Conservation (phyloP, 768 basidiomycete species). For the Kwoniella newhampshirensis region DNA sequence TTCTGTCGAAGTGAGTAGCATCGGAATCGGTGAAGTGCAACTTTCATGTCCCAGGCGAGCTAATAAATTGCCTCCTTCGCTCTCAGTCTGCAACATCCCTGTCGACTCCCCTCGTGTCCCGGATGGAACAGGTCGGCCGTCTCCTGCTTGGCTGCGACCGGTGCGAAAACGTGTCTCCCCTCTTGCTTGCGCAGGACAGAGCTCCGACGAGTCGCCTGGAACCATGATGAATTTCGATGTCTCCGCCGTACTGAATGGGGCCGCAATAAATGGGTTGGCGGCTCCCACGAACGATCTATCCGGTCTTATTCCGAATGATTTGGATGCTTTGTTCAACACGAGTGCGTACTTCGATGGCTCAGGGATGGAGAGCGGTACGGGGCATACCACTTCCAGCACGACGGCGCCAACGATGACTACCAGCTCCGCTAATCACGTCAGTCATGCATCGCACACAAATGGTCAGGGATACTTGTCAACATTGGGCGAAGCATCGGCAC, state of each 20-base stretch:
- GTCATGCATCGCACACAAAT: neutral
- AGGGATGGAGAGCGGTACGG: conserved; percentile 37
- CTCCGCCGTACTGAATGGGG: conserved; percentile 1
- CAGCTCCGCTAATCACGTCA: conserved; percentile 2
- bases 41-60: too few species aligned
- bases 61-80: too few species aligned
- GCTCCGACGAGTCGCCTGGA: conserved; percentile 8
- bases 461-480: neutral
- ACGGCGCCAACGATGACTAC: conserved; percentile 4
- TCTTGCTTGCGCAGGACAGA: conserved; percentile 20
- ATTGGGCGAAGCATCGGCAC: conserved; percentile 37
- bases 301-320: conserved; percentile 24
- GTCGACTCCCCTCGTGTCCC: conserved; percentile 65
- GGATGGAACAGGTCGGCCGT: conserved; percentile 56
- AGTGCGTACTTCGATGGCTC: conserved; percentile 51
- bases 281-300: neutral
- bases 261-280: neutral
- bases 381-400: conserved; percentile 12
- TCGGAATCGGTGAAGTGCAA: too few species aligned
- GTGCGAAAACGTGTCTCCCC: conserved; percentile 62
- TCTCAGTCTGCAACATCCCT: conserved; percentile 76
- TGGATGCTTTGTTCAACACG: conserved; percentile 51
- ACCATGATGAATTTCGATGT: conserved; percentile 27
- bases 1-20: conserved; percentile 72
- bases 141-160: conserved; percentile 83